phyloP scores from a whole-genome alignment of 129 eudicot genomes.

The Tagetes patula region DNA sequence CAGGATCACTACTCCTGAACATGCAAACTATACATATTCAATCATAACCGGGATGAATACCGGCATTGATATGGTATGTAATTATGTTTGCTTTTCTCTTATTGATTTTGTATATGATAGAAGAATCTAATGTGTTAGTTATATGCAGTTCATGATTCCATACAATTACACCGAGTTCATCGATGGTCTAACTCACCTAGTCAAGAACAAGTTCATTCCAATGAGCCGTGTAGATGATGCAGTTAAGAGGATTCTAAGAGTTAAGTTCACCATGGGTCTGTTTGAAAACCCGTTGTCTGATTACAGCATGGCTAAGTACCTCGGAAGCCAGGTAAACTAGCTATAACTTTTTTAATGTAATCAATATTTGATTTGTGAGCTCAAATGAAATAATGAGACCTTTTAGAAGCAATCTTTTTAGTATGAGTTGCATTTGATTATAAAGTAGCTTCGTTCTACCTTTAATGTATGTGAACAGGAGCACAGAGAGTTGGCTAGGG shows the following conservation, averaged over 20 bases:
- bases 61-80: conserved; percentile 62
- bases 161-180: conserved; percentile 58
- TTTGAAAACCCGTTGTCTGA: conserved; percentile 80
- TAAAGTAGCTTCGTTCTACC: too few relatives aligned
- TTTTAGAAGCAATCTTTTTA: too few relatives aligned
- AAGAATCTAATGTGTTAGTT: not conserved
- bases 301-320: conserved; percentile 50
- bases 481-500: conserved; percentile 75
- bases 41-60: conserved; percentile 45
- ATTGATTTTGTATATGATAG: not conserved
- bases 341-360: not conserved
- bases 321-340: conserved; percentile 58
- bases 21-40: conserved; percentile 61
- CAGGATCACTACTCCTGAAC: conserved; percentile 52
- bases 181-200: conserved; percentile 41
- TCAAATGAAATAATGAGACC: too few relatives aligned
- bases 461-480: conserved; percentile 38
- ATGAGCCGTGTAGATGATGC: conserved; percentile 81
- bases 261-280: conserved; percentile 69
- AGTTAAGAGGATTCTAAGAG: conserved; percentile 62
- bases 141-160: conserved; percentile 70
- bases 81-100: not conserved
- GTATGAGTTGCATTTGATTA: too few relatives aligned
- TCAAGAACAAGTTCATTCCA: conserved; percentile 50
- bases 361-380: not conserved